Percentiles rank a stretch among this genome's conserved stretches.
Evolutionary conservation across 2,329 filamentous ascomycete species (phyloP).

Genomic region (Lecanicillium sp.): DNA sequence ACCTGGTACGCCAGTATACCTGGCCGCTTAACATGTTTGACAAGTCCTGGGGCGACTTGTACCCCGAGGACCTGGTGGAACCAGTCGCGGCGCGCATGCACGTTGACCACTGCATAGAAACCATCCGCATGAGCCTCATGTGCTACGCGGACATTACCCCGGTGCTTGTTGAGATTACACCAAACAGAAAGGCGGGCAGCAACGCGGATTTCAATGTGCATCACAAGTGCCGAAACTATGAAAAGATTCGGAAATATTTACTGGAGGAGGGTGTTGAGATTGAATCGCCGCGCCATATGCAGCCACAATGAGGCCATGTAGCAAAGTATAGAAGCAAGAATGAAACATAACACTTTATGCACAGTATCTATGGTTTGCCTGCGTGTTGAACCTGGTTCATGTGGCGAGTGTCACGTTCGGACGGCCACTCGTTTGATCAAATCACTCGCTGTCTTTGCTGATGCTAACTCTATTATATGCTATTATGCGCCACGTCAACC

Average conservation of each 20-base stretch:
- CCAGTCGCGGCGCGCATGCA: conserved; percentile 7
- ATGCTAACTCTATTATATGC: no score
- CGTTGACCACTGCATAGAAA: conserved; percentile 9
- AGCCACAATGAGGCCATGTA: no score
- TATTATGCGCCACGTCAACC: no score
- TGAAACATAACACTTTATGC: no score
- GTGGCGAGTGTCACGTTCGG: no score
- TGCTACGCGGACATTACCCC: conserved; percentile 10
- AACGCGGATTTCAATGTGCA: conserved; percentile 5
- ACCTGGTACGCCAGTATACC: conserved; percentile 8
- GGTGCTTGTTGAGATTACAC: background rate
- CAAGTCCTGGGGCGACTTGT: background rate
- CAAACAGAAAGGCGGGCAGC: background rate
- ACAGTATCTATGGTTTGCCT: no score
- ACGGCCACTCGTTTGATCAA: no score
- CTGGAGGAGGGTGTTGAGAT: background rate
- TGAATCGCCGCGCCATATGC: no score
- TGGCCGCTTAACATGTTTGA: conserved; percentile 3
- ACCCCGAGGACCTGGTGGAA: background rate
- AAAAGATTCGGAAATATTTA: conserved; percentile 3
- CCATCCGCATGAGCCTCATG: conserved; percentile 8
- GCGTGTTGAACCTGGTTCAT: no score
- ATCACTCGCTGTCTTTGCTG: no score
- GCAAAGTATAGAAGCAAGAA: no score
- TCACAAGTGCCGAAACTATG: conserved; percentile 7